phyloP scores from a whole-genome alignment of 345 rosid genomes.

The Psidium guajava region DNA sequence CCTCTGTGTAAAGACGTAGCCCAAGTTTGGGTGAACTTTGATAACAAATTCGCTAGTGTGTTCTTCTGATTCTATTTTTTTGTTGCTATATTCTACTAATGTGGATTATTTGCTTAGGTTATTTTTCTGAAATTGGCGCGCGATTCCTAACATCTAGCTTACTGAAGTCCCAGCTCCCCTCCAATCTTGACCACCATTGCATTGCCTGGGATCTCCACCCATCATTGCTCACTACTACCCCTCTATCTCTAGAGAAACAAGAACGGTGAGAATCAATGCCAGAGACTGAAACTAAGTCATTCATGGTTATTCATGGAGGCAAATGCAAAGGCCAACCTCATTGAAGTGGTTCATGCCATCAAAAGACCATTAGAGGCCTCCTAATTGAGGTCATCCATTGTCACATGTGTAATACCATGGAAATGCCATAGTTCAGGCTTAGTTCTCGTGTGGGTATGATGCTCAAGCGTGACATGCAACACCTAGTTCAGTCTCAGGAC shows the following conservation, averaged over 20 bases:
- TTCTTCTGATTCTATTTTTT: too few relatives aligned
- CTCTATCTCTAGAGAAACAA: not conserved
- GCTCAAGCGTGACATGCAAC: not conserved
- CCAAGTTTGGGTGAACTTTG: too few relatives aligned
- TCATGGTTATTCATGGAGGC: not conserved
- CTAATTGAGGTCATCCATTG: not conserved
- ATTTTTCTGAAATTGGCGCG: too few relatives aligned
- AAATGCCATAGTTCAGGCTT: not conserved
- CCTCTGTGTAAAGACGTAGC: too few relatives aligned
- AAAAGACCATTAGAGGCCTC: not conserved
- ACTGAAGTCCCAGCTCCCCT: not conserved
- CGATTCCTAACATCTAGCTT: too few relatives aligned
- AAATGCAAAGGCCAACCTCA: not conserved
- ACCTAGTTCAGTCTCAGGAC: not conserved
- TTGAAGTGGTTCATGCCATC: not conserved
- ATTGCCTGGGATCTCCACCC: not conserved
- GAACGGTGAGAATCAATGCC: not conserved
- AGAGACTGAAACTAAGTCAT: not conserved
- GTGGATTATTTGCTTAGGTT: too few relatives aligned
- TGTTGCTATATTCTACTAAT: too few relatives aligned
- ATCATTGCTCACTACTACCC: not conserved
- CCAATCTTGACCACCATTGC: not conserved
- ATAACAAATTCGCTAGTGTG: too few relatives aligned
- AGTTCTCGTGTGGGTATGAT: not conserved
- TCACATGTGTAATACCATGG: not conserved